A percentile compares a stretch with the other conserved stretches of the same genome.
Evolutionary conservation across 2,329 filamentous ascomycete species (phyloP).

Genomic region (Penicillium sp.): DNA sequence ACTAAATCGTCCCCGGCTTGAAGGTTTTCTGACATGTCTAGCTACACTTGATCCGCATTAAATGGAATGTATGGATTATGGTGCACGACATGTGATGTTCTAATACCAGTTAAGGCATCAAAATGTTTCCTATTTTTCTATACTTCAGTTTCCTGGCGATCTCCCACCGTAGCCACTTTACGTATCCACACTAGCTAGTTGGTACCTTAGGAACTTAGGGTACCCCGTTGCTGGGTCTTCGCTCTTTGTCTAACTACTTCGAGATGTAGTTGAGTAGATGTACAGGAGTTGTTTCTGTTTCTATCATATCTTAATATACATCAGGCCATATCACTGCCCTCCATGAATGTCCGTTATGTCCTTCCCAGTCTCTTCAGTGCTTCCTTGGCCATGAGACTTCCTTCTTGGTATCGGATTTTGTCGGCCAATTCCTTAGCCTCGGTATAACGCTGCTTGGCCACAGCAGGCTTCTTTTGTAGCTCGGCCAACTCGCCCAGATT

Average conservation of each 20-base stretch:
- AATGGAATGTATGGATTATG: conserved; percentile 37
- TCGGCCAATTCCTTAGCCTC: conserved; percentile 65
- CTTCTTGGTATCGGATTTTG: conserved; percentile 44
- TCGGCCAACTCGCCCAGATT: conserved; percentile 84
- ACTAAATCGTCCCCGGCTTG: conserved; percentile 17
- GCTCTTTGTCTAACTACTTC: background rate
- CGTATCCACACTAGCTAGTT: background rate
- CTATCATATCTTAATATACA: conserved; percentile 22
- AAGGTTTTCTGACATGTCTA: conserved; percentile 41
- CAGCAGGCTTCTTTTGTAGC: conserved; percentile 65
- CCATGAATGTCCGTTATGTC: conserved; percentile 10
- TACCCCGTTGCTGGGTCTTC: background rate
- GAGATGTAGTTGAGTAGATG: background rate
- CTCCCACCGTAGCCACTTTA: background rate
- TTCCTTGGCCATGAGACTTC: conserved; percentile 31
- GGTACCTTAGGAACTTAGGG: background rate
- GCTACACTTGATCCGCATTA: conserved; percentile 38
- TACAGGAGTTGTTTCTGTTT: conserved; percentile 12
- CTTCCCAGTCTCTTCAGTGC: conserved; percentile 35
- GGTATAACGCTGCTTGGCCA: conserved; percentile 69
- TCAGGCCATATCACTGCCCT: background rate
- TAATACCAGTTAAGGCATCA: conserved; percentile 43
- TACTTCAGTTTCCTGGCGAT: conserved; percentile 17
- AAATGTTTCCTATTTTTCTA: conserved; percentile 36
- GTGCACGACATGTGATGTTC: conserved; percentile 41